These are phyloP conservation scores for Podila epigama DNA, from an alignment of 192 early-diverging fungal species.

Conservation along the genomic window DNA sequence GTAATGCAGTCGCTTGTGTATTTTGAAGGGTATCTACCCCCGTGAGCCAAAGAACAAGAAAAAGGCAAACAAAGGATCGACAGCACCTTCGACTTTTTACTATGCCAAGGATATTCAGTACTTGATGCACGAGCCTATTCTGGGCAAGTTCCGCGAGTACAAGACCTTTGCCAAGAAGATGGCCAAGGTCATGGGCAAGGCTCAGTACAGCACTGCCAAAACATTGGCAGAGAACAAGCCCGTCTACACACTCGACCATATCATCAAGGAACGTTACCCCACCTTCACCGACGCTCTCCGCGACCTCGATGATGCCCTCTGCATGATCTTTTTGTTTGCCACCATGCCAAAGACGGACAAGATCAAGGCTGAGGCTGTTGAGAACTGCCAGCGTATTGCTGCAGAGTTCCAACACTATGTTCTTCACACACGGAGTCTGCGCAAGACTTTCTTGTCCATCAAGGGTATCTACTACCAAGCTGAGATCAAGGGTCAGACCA, in stretches of 20 bases:
- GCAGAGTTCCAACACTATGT: constrained; percentile 96
- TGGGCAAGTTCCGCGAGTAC: constrained; percentile 92
- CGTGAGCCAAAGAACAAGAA: constrained; percentile 94
- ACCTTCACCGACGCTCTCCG: constrained; percentile 91
- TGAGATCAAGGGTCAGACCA: constrained; percentile 92
- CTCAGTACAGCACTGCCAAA: constrained; percentile 80
- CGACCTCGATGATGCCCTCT: constrained; percentile 98
- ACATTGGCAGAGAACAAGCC: constrained; percentile 80
- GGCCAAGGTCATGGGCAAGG: constrained; percentile 84
- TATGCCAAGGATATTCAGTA: constrained; percentile 97
- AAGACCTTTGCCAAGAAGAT: constrained; percentile 89
- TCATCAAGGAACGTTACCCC: constrained; percentile 96
- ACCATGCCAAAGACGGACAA: constrained; percentile 80
- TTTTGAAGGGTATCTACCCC: constrained; percentile 99
- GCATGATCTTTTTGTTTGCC: constrained; percentile 94
- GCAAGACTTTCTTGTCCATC: constrained; percentile 95
- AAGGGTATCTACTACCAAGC: constrained; percentile 99
- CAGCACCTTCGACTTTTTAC: constrained; percentile 87
- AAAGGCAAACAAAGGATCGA: constrained; percentile 91
- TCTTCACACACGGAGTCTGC: constrained; percentile 77
- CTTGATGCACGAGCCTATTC: constrained; percentile 92
- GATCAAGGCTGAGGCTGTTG: constrained; percentile 65
- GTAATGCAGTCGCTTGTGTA: constrained; percentile 85
- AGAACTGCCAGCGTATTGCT: constrained; percentile 83
- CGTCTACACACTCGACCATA: constrained; percentile 88